Evolutionary conservation across 331 rosid genomes (phyloP), one percentile per base, ranked within the genome.

Genomic region (Malus hybrid): DNA sequence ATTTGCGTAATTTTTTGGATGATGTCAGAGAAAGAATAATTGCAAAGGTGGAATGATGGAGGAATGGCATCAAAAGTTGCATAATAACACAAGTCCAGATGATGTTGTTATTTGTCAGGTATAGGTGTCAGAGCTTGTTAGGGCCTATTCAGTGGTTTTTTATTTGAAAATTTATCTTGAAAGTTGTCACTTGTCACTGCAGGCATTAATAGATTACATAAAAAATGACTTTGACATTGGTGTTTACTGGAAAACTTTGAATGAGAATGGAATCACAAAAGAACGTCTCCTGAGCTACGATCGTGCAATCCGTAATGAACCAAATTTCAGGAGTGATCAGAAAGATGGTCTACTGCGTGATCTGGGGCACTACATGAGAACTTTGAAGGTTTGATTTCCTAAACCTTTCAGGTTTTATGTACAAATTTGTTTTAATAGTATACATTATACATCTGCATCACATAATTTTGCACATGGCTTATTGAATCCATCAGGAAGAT

Each of bases 21-120:
- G 70, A 68, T 70, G 79, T 75, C 84, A 95, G 99, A 90, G 99
- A 71, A 90, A 90, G 0, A 92, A 90, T 75, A 81, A 89, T 6
- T 92, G 97, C 87, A 90, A 85, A 83, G 99, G 99, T 8, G 96
- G 86, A 79, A 87, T 95, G 82, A 95, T 95, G 97, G 99, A 95
- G 84, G 97, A 95, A 86, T 95, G 99, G 99, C 99, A 95, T 82
- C 99, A 95, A 80, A 95, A 95, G 86, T 85, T 95, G 84, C 99
- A 95, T 84, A 95, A 95, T 73, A 95, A 95, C 86, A 95, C 99
- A 63, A 95, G 99, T 72, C 99, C 99, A 13, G 99, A 95, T 88
- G 99, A 95, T 79, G 93, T 95, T 83, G 82, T 95, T 62, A 92
- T 95, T 78, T 95, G 99, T 84, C 99, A 95, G 97, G 99, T 95